phyloP scores from a whole-genome alignment of 768 basidiomycete species.

The Tylopilus intermedius region DNA sequence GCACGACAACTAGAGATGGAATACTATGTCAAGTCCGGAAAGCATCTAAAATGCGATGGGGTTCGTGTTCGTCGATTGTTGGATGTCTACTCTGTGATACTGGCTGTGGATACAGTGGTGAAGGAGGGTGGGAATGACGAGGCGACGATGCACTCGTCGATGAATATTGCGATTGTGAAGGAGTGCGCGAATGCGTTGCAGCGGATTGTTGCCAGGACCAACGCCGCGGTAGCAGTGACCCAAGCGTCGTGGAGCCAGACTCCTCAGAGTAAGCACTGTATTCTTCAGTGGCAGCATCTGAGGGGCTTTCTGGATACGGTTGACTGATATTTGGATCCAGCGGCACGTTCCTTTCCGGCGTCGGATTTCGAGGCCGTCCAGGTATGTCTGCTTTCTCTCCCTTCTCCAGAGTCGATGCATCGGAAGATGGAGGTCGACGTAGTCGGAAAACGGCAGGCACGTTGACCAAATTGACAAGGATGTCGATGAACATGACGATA shows the following conservation, averaged over 20 bases:
- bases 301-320: slow-evolving; percentile 40
- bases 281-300: slow-evolving; percentile 20
- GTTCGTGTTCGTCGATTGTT: slow-evolving; percentile 29
- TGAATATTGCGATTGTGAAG: slow-evolving; percentile 32
- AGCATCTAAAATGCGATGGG: slow-evolving; percentile 14
- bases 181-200: slow-evolving; percentile 26
- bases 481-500: slow-evolving; percentile 64
- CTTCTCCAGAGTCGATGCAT: slow-evolving; percentile 28
- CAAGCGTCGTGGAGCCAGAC: slow-evolving; percentile 33
- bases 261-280: slow-evolving; percentile 29
- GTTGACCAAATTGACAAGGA: slow-evolving; percentile 45
- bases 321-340: slow-evolving; percentile 40
- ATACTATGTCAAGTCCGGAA: neutral
- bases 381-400: slow-evolving; percentile 18
- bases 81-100: slow-evolving; percentile 28
- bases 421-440: slow-evolving; percentile 6
- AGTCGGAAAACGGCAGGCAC: slow-evolving; percentile 18
- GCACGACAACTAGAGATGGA: neutral
- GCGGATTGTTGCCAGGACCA: slow-evolving; percentile 31
- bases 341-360: slow-evolving; percentile 42
- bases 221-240: slow-evolving; percentile 30
- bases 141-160: slow-evolving; percentile 27
- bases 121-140: slow-evolving; percentile 30
- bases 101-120: slow-evolving; percentile 25
- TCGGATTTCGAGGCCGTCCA: slow-evolving; percentile 47